Base-by-base conservation (phyloP, 2,329 filamentous ascomycete species). In the Neonectria ditissima region DNA sequence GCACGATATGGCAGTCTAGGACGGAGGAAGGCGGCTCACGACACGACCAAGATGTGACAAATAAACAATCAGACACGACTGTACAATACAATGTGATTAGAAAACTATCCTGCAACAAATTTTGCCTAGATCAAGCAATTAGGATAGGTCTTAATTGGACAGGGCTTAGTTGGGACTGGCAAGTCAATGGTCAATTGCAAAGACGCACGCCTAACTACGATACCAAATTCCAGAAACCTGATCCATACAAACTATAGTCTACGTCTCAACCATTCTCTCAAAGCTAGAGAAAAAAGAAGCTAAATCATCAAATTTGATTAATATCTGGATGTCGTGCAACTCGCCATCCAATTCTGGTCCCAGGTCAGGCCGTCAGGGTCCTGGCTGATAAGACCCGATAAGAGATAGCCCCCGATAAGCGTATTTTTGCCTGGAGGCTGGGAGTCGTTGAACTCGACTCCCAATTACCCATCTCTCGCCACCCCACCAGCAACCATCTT, bases 81-180 rank as follows among this genome's bases (percentile, higher is more conserved):
- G 70, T 73, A 73, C 45, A 73, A 70, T 72, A 73, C 47, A 62
- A 70, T 57, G 43, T 20, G 45, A 67, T 69, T 63, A 18, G 18
- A 30, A 61, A 45, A 13, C 24, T 47, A 53, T 16, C 18, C n/a
- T 9, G 5, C 18, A 56, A 39, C 20, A 20, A 3, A 8, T 10
- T 28, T 2, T 26, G 22, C 18, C 26, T 9, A 4, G 48, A 22
- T 24, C 6, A 45, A 5, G 20, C 20, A 44, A 47, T 56, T 28
- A n/a, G 6, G 13, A 10, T 34, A 39, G 14, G 10, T 6, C 18
- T 22, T 32, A 28, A n/a, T 32, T 52, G 43, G 44, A n/a, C n/a
- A n/a, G n/a, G n/a, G n/a, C n/a, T n/a, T 32, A 28, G 22, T 32
- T 52, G 43, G 44, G 22, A 20, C 10, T 26, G 28, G 9, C 18